Evolutionary conservation across 2,329 filamentous ascomycete species (phyloP).

Genomic region (Aspergillus chevalieri): DNA sequence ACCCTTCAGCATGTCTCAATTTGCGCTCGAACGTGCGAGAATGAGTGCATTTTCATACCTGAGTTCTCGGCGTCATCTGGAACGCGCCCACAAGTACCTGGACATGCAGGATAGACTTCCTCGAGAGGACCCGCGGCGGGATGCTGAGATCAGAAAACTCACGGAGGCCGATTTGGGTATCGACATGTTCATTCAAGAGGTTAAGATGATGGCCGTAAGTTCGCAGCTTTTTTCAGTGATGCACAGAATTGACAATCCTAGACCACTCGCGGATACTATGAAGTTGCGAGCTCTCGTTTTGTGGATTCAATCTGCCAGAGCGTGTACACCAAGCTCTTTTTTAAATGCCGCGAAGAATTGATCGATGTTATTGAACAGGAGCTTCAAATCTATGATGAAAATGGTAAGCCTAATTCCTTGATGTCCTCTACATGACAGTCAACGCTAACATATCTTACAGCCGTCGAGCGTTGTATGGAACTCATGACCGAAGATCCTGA

Average conservation of each 20-base stretch:
- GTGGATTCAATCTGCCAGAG: conserved; percentile 35
- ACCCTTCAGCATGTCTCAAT: conserved; percentile 49
- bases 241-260: conserved; percentile 13
- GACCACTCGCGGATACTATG: conserved; percentile 34
- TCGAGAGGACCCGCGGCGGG: conserved; percentile 15
- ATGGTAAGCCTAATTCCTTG: conserved; percentile 19
- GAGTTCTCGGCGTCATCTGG: conserved; percentile 10
- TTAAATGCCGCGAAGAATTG: conserved; percentile 28
- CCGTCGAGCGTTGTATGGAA: conserved; percentile 27
- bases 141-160: conserved; percentile 19
- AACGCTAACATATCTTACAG: conserved; percentile 13
- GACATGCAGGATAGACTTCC: conserved; percentile 8
- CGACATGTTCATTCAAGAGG: conserved; percentile 31
- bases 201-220: conserved; percentile 40
- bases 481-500: conserved; percentile 35
- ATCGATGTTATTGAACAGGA: conserved; percentile 22
- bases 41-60: conserved; percentile 10
- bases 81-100: conserved; percentile 12
- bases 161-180: conserved; percentile 21
- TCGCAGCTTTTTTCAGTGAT: background rate
- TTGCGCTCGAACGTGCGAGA: conserved; percentile 17
- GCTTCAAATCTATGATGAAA: conserved; percentile 23
- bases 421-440: background rate
- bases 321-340: conserved; percentile 30
- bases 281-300: conserved; percentile 34